Base-by-base conservation (phyloP, 352 stramenopile species). In the Phytopythium ostracodes region DNA sequence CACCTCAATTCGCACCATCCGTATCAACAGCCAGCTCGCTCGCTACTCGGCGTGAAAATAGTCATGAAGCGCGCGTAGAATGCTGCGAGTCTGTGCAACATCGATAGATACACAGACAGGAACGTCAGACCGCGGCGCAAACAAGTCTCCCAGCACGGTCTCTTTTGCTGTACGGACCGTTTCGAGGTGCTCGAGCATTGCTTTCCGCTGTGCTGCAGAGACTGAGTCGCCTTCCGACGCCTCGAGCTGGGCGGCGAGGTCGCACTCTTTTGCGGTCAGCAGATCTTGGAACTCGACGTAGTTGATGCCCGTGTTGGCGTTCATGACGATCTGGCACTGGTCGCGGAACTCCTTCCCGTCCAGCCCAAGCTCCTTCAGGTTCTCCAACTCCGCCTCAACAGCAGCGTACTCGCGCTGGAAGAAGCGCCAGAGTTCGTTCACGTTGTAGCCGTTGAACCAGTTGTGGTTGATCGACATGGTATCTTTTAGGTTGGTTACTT, bases 391-490 rank as follows among this genome's bases (percentile, higher is more conserved):
- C 0, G 62, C 59, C 47, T 88, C 75, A 0, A 94, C 83, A 0
- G 82, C 84, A 1, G 60, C 62, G 33, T 85, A 76, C 44, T 95
- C 83, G 4, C 35, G 54, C 54, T 87, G 76, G n/a, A 95, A 79
- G 62, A 92, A 95, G 4, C 22, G 5, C 87, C 84, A 94, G 20
- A 95, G 59, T 25, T 81, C 62, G 15, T 33, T 47, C 20, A 93
- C 52, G 43, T 84, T 93, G 67, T 84, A 94, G 43, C 80, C 86
- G 56, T 97, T 98, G 64, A 98, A 96, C 96, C 96, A 99, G 73
- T 99, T 99, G 71, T 98, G 94, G 81, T 99, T 99, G 69, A 99
- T 96, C 2, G 92, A 98, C 50, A 99, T 86, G 20, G 94, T 98
- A 68, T 96, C 80, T 36, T 92, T 76, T 15, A 97, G 44, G 68